Evolutionary conservation across 106 monocot genomes (phyloP).

Genomic region (Agapanthus africanus): DNA sequence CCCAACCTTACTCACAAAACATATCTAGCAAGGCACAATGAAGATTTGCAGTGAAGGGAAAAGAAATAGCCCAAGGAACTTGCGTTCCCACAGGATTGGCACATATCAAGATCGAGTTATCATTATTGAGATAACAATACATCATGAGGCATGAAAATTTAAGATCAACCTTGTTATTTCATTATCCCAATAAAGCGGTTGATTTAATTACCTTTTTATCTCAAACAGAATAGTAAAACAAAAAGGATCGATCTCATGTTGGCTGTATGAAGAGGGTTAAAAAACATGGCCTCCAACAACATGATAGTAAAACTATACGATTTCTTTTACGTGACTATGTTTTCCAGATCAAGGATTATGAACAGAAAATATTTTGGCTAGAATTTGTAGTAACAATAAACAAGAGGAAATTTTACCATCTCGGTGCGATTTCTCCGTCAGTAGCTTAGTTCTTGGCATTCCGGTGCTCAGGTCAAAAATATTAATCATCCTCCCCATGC

Average conservation of each 20-base stretch:
- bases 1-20: not conserved
- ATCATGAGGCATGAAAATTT: not conserved
- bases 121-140: not conserved
- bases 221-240: not conserved
- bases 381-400: not conserved
- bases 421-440: slow-evolving; percentile 41
- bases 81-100: not conserved
- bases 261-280: too few relatives aligned
- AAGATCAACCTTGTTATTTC: not conserved
- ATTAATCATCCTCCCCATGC: slow-evolving; percentile 63
- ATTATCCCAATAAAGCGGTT: not conserved
- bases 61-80: not conserved
- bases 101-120: not conserved
- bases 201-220: not conserved
- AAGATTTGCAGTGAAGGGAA: not conserved
- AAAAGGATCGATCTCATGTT: not conserved
- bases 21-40: not conserved
- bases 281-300: not conserved
- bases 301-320: not conserved
- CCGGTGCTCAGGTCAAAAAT: slow-evolving; percentile 45
- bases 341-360: not conserved
- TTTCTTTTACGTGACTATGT: not conserved
- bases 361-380: slow-evolving; percentile 5
- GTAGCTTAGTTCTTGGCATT: slow-evolving; percentile 39
- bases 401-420: slow-evolving; percentile 36